Evolutionary conservation across 2,329 filamentous ascomycete genomes (phyloP).

Genomic region (Elsinoe arachidis): DNA sequence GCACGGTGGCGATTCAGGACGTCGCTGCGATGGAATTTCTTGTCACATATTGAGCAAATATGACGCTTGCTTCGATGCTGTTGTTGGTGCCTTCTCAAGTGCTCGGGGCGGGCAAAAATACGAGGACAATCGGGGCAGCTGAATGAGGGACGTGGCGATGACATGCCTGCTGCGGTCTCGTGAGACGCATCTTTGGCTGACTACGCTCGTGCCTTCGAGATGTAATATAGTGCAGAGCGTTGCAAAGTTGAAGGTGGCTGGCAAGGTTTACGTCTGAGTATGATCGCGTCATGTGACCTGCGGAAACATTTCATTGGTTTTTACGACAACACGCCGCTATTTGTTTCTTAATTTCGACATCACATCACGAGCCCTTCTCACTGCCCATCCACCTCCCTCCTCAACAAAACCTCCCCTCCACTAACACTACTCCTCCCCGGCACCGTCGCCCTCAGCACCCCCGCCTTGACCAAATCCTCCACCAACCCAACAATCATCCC

Average conservation of each 20-base stretch:
- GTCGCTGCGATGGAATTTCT: background rate
- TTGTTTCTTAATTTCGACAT: too few relatives aligned
- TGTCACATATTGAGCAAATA: background rate
- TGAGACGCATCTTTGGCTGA: background rate
- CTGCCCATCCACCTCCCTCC: slow-evolving; percentile 13
- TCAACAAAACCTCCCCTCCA: slow-evolving; percentile 34
- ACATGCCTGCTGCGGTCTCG: background rate
- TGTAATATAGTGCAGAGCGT: too few relatives aligned
- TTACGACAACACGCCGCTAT: too few relatives aligned
- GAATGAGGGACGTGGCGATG: background rate
- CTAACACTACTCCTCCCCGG: slow-evolving; percentile 35
- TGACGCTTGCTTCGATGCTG: background rate
- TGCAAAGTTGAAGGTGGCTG: too few relatives aligned
- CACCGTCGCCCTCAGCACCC: slow-evolving; percentile 39
- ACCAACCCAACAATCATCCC: slow-evolving; percentile 49
- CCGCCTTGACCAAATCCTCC: slow-evolving; percentile 41
- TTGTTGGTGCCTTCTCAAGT: background rate
- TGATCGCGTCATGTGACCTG: too few relatives aligned
- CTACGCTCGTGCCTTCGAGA: too few relatives aligned
- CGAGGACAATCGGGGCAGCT: background rate
- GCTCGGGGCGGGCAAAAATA: background rate
- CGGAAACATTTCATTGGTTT: background rate
- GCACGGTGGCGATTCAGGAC: background rate
- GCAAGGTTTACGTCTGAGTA: too few relatives aligned
- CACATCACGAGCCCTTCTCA: background rate